These are phyloP conservation scores for Paramecium sonneborni DNA, from an alignment of 73 alveolate species.

Conservation along the genomic window DNA sequence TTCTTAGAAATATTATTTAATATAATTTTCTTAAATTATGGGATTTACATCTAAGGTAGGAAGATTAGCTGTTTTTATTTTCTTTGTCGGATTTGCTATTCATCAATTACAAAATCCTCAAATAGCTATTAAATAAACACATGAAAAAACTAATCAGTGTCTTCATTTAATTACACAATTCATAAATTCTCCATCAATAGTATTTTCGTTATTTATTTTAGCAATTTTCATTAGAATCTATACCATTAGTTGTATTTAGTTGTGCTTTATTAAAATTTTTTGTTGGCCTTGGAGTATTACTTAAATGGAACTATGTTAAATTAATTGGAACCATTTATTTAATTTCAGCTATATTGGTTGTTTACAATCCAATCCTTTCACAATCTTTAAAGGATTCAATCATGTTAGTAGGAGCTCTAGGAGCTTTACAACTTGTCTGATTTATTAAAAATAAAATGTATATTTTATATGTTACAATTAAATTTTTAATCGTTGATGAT, in stretches of 20 bases:
- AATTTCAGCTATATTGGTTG: background rate
- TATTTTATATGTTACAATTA: background rate
- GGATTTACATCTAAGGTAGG: background rate
- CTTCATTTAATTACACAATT: background rate
- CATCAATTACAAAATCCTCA: background rate
- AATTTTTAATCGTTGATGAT: too few relatives aligned
- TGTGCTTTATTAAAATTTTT: background rate
- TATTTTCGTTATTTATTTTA: background rate
- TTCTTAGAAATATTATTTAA: background rate
- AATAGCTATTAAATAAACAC: background rate
- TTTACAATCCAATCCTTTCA: background rate
- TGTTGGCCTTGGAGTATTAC: background rate
- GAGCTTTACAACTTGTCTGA: conserved; percentile 20
- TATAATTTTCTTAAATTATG: background rate
- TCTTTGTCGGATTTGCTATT: conserved; percentile 11
- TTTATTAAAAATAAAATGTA: background rate
- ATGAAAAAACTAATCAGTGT: conserved; percentile 2
- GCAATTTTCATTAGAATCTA: background rate
- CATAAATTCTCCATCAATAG: background rate
- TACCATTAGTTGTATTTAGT: background rate
- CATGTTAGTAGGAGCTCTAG: background rate
- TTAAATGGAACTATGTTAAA: background rate
- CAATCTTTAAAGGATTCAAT: background rate
- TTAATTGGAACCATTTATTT: background rate
- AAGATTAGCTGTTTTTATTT: background rate